Percentiles rank a stretch among this genome's conserved stretches.
Conservation (phyloP, 2,329 filamentous ascomycete species). For the Scytalidium sp. region DNA sequence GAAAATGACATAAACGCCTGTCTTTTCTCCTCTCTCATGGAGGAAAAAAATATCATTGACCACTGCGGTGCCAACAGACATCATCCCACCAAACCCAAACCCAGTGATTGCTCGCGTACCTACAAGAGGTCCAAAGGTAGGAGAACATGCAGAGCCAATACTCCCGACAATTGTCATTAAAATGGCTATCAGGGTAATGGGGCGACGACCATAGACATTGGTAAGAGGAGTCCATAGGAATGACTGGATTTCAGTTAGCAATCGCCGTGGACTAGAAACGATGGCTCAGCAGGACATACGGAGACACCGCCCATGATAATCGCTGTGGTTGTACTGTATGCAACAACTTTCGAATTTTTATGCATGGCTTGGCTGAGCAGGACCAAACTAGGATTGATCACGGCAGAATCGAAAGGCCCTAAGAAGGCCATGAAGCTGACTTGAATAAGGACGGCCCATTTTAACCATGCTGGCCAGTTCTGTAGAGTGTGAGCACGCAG, state of each 20-base stretch:
- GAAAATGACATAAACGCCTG: constrained; percentile 26
- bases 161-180: constrained; percentile 24
- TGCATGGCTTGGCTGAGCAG: constrained; percentile 20
- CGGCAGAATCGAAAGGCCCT: constrained; percentile 24
- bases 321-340: constrained; percentile 25
- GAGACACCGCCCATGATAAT: constrained; percentile 25
- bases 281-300: not conserved
- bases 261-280: not conserved
- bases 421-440: constrained; percentile 28
- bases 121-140: constrained; percentile 18
- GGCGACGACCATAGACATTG: constrained; percentile 26
- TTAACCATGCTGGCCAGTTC: constrained; percentile 29
- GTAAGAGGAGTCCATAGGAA: constrained; percentile 24
- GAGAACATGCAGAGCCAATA: constrained; percentile 18
- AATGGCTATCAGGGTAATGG: constrained; percentile 23
- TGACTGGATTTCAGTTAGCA: constrained; percentile 5
- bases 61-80: constrained; percentile 25
- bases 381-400: constrained; percentile 26
- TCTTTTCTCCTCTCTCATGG: constrained; percentile 26
- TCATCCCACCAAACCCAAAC: constrained; percentile 27
- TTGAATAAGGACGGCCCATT: constrained; percentile 28
- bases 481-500: constrained; percentile 6
- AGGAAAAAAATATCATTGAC: constrained; percentile 28
- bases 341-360: constrained; percentile 18
- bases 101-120: constrained; percentile 23